Evolutionary conservation across 2,329 filamentous ascomycete genomes (phyloP).

Genomic region (Alternaria infectoria): DNA sequence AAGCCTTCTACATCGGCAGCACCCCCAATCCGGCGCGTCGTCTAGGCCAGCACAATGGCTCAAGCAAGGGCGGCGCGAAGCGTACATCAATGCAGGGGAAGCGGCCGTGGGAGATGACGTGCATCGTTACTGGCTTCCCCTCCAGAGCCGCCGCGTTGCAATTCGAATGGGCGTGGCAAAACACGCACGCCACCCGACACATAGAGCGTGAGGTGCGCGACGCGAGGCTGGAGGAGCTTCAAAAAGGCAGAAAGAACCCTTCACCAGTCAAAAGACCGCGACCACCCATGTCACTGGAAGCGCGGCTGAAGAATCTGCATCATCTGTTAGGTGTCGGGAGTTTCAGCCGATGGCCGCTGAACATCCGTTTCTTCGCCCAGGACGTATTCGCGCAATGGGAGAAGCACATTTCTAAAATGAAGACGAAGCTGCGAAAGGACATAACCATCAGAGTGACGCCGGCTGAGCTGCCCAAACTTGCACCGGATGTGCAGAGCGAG

Average conservation of each 20-base stretch:
- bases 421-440: conserved; percentile 30
- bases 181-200: conserved; percentile 80
- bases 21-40: conserved; percentile 87
- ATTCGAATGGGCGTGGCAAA: conserved; percentile 97
- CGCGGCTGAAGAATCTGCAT: conserved; percentile 80
- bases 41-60: conserved; percentile 90
- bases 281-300: conserved; percentile 66
- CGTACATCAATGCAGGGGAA: conserved; percentile 72
- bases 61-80: conserved; percentile 78
- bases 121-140: conserved; percentile 85
- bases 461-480: conserved; percentile 30
- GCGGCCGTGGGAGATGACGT: conserved; percentile 82
- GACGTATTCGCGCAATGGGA: conserved; percentile 76
- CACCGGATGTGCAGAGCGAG: conserved; percentile 25
- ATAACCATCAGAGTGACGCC: conserved; percentile 40
- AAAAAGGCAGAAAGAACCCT: conserved; percentile 32
- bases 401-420: conserved; percentile 50
- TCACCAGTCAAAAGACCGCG: conserved; percentile 52
- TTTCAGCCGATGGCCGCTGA: conserved; percentile 83
- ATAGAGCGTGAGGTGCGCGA: conserved; percentile 60
- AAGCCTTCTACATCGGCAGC: conserved; percentile 84
- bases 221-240: conserved; percentile 43
- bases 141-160: conserved; percentile 87
- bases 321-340: conserved; percentile 78
- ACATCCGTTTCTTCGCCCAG: conserved; percentile 75